phyloP scores from a whole-genome alignment of 495 filamentous ascomycete species.

The Penicillium silybi region DNA sequence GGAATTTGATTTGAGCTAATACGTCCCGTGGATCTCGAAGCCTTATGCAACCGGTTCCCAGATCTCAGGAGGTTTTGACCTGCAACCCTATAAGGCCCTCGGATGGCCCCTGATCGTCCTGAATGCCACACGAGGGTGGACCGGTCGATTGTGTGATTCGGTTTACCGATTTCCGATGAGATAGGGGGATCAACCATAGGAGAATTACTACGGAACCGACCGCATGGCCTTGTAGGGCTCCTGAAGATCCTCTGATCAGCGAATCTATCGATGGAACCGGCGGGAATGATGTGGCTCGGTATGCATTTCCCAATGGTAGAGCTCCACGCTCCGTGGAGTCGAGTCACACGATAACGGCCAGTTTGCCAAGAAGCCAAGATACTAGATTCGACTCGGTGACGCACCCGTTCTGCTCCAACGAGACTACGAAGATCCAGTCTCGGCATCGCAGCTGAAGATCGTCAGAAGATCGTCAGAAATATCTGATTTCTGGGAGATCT shows the following conservation, averaged over 20 bases:
- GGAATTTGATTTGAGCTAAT: too few relatives aligned
- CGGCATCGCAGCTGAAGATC: not conserved
- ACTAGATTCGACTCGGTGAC: not conserved
- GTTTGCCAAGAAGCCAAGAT: not conserved
- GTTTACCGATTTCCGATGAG: not conserved
- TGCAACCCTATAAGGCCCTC: not conserved
- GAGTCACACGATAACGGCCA: not conserved
- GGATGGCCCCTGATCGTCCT: constrained; percentile 3
- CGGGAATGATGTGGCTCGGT: too few relatives aligned
- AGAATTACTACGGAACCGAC: not conserved
- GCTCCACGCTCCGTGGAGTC: not conserved
- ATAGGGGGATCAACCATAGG: not conserved
- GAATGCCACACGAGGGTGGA: not conserved
- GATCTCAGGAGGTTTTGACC: not conserved
- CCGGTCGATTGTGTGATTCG: constrained; percentile 1
- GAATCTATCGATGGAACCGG: not conserved
- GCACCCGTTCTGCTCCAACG: not conserved
- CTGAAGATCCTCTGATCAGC: not conserved
- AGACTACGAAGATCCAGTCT: not conserved
- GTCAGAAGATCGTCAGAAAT: not conserved
- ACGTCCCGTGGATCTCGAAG: not conserved
- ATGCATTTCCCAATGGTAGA: not conserved
- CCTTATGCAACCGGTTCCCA: not conserved
- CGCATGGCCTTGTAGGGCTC: not conserved
- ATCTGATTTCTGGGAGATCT: not conserved